Evolutionary conservation across 148 eudicot genomes (phyloP), one percentile per base, ranked within the genome.

Genomic region (Vaccinium darrowii): DNA sequence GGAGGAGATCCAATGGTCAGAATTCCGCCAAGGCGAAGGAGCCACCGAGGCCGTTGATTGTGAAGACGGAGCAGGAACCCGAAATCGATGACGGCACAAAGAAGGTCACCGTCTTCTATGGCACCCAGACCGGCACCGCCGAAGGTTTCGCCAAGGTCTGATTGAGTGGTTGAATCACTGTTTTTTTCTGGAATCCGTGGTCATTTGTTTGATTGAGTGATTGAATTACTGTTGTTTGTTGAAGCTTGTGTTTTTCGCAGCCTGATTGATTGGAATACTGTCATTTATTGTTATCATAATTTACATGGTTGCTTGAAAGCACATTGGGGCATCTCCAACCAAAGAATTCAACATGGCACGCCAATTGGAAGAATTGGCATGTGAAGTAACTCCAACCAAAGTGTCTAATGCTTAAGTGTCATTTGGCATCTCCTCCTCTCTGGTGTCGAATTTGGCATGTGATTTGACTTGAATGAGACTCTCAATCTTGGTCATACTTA

Each of bases 81-180:
- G 92, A 88, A 18, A 88, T 90, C 65, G 98, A 94, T 80, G 99
- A 94, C 51, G 94, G 93, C 12, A 91, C 85, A 88, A 93, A 86
- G 83, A 96, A 90, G 84, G 94, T 96, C 27, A 91, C 97, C 21
- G 81, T 94, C 78, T 94, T 96, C 72, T 96, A 91, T 65, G 98
- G 98, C 5, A 96, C 98, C 27, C 98, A 97, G 83, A 95, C 99
- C 54, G 99, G 99, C 39, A 97, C 99, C 7, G 99, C 99, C 50
- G 99, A 97, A 85, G 99, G 99, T 23, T 97, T 97, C 57, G 98
- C 98, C 8, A 97, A 97, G 98, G 99, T 94, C 57, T 74, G 52
- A 19, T 74, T 7, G 50, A 81, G 77, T 80, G 47, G 50, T 79
- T 5, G 19, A 27, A 80, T 50, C 58, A 7, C 16, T 58, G 50